Base-by-base conservation (phyloP, 805 yeast genomes). In the Starmerella gropengiesseri region DNA sequence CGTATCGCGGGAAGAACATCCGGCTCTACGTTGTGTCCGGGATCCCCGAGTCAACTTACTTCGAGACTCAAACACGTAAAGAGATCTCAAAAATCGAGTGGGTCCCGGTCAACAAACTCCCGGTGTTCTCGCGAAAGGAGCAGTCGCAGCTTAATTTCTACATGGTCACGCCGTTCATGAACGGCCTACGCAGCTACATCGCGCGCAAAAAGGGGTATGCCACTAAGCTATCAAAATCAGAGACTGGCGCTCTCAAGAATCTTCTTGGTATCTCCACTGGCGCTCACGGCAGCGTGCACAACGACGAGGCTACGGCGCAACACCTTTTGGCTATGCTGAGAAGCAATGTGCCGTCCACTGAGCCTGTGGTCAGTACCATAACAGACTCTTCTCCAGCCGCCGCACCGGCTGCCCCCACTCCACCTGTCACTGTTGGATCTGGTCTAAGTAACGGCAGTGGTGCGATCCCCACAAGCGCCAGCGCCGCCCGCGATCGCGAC, bases 51-150 rank as follows among this genome's bases (percentile, higher is more conserved):
- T 76, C 75, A 48, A 73, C 74, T 36, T 60, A 61, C n/a, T 91
- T 91, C 55, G 73, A 68, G 49, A 96, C 98, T 1, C 66, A 71
- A 46, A 94, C 84, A 2, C 73, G 95, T 55, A 82, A 82, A 59
- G 99, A 91, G 63, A 93, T 91, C 51, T 74, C 78, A 34, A 73
- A 74, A 43, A 83, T 89, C 39, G 71, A 78, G 60, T 89, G 96
- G 97, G 59, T 61, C 38, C 55, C 56, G 17, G 50, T 65, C 32
- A 43, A 41, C 12, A 41, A 47, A 14, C 44, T 65, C 43, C 66
- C 39, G 5, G 31, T 19, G 7, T 36, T 36, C 31, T 14, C 28
- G 35, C 33, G 27, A 37, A 36, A 37, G 42, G 27, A 22, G 31
- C 29, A 27, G 18, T 42, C 19, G 35, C 28, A 21, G 39, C 38